A percentile compares a stretch with the other conserved stretches of the same genome.
phyloP scores from a whole-genome alignment of 805 yeast species.

The Pichia scutulata region DNA sequence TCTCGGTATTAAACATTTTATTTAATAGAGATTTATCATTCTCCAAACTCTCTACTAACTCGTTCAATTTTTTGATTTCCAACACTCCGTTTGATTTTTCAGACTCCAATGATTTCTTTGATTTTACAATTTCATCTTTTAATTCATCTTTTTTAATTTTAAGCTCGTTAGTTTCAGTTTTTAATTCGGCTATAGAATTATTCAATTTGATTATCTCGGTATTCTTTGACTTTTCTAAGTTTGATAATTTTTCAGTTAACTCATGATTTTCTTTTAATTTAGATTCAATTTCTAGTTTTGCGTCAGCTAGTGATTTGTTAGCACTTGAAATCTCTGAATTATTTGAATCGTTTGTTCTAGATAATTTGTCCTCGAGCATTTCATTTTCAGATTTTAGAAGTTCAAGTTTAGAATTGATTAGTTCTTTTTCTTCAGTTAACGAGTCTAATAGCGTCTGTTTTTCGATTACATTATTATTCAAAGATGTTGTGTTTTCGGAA shows the following conservation, averaged over 20 bases:
- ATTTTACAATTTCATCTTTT: neutral
- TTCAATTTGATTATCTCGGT: neutral
- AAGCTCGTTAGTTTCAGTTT: neutral
- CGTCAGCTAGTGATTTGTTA: neutral
- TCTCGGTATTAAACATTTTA: neutral
- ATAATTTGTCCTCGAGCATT: neutral
- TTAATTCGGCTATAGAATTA: neutral
- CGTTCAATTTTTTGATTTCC: constrained; percentile 54
- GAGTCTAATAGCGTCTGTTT: neutral
- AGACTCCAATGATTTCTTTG: neutral
- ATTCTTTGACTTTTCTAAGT: neutral
- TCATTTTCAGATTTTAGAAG: neutral
- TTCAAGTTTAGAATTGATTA: neutral
- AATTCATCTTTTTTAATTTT: neutral
- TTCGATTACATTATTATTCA: neutral
- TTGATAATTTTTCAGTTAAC: neutral
- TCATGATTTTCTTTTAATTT: neutral
- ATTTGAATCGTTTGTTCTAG: neutral
- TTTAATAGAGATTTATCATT: neutral
- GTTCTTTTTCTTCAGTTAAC: neutral
- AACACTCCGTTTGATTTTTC: neutral
- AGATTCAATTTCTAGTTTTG: neutral
- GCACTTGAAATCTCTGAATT: neutral
- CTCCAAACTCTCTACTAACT: neutral
- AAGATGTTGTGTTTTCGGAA: neutral